A percentile compares a stretch with the other conserved stretches of the same genome.
These are phyloP conservation scores for Corrigiola litoralis DNA, from an alignment of 179 eudicot genomes.

Conservation along the genomic window DNA sequence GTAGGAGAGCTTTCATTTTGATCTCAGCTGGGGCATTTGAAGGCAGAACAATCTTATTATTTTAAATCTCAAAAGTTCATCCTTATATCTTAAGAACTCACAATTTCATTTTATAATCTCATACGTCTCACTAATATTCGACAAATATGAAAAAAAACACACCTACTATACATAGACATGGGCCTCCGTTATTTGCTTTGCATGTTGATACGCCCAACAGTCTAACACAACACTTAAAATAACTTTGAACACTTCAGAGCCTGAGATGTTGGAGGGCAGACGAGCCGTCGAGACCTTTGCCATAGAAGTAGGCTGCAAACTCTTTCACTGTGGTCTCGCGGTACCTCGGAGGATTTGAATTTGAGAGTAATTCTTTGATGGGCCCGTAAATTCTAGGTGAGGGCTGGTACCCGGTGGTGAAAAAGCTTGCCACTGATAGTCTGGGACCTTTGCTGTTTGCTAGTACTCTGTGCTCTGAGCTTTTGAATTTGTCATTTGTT, in stretches of 20 bases:
- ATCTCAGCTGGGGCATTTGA: too few relatives aligned
- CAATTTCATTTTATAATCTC: too few relatives aligned
- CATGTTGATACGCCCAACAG: too few relatives aligned
- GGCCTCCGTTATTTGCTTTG: too few relatives aligned
- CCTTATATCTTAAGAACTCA: too few relatives aligned
- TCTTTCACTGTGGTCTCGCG: constrained; percentile 34
- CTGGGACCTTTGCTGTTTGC: constrained; percentile 32
- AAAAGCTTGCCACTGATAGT: constrained; percentile 36
- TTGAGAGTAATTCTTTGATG: constrained; percentile 50
- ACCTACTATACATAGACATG: too few relatives aligned
- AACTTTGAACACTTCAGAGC: constrained; percentile 15
- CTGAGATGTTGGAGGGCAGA: constrained; percentile 29
- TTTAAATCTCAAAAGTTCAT: too few relatives aligned
- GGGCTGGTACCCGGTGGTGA: constrained; percentile 19
- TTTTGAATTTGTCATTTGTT: constrained; percentile 39
- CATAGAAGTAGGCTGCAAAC: neutral
- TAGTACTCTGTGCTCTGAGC: constrained; percentile 35
- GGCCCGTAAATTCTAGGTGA: constrained; percentile 33
- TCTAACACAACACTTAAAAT: too few relatives aligned
- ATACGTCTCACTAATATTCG: too few relatives aligned
- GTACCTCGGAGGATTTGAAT: constrained; percentile 44
- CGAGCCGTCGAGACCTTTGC: constrained; percentile 35
- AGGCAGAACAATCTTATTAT: too few relatives aligned
- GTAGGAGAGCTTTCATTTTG: too few relatives aligned
- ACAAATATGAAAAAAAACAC: too few relatives aligned